Evolutionary conservation across 345 rosid genomes (phyloP).

Genomic region (Eucalyptus regnans): DNA sequence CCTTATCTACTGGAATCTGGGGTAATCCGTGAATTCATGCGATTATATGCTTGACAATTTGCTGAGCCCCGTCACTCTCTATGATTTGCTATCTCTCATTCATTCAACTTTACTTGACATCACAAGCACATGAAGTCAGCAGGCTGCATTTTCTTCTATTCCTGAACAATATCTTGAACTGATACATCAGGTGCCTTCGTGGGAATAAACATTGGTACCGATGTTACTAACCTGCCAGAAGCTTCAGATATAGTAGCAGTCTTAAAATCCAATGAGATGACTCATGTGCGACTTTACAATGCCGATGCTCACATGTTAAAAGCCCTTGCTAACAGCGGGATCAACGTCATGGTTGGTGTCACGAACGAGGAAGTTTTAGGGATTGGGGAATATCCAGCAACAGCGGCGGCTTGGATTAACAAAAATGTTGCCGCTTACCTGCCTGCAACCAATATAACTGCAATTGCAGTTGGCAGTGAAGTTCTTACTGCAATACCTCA

Average conservation of each 20-base stretch:
- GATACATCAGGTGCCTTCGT: constrained; percentile 52
- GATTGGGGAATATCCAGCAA: constrained; percentile 67
- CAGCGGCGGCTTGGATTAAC: constrained; percentile 85
- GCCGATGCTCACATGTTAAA: constrained; percentile 82
- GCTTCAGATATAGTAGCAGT: constrained; percentile 49
- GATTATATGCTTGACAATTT: background rate
- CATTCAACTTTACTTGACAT: background rate
- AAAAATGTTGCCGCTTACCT: constrained; percentile 71
- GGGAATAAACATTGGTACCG: constrained; percentile 86
- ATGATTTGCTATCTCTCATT: background rate
- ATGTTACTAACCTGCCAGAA: constrained; percentile 63
- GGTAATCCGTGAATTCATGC: background rate
- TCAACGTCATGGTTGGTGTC: constrained; percentile 81
- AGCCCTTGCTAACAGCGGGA: constrained; percentile 70
- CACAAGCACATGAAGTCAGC: background rate
- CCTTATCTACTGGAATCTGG: background rate
- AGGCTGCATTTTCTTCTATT: background rate
- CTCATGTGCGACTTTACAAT: constrained; percentile 81
- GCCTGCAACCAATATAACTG: constrained; percentile 86
- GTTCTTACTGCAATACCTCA: constrained; percentile 73
- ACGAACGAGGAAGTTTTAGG: constrained; percentile 66
- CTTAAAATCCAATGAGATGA: constrained; percentile 51
- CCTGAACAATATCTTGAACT: background rate
- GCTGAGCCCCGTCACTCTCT: background rate
- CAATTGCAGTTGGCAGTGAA: constrained; percentile 94